Base-by-base conservation (phyloP, 495 filamentous ascomycete species). In the Clavariopsis aquatica region DNA sequence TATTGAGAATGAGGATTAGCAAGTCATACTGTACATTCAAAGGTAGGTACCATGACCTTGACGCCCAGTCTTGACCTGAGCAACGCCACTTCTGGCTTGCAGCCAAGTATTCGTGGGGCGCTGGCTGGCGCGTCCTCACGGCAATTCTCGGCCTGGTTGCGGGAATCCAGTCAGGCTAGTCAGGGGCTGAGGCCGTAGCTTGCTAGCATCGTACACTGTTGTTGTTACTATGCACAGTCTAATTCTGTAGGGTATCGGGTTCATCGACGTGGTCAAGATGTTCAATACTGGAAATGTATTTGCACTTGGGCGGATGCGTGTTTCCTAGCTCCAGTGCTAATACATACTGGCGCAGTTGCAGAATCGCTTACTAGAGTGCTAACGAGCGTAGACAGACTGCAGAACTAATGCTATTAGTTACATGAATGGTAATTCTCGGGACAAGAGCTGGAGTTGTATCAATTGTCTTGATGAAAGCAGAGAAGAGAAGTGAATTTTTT, bases 371-470 rank as follows among this genome's bases (percentile, higher is more conserved):
- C 12, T 6, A 12, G 31, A 34, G 31, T 34, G 31, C 31, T 5
- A 6, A 12, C 49, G 20, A 52, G 12, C 8, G 49, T 23, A 26
- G 6, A 15, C 12, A 26, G 49, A 23, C n/a, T 52, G 12, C 27
- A 5, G 23, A 52, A 8, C 17, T 6, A 26, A 19, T 28, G 9
- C 23, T 17, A 10, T 31, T 13, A 53, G 51, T 8, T 29, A 19
- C 27, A 5, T 28, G 24, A 53, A 27, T 31, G 51, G 51, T 27
- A 53, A 53, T 53, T 53, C 9, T 53, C 51, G 51, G 51, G 51
- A 31, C 2, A 9, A 23, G 1, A 24, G 8, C 1, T 9, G 22
- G 15, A 51, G 47, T 23, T 28, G 47, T 23, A 24, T 51, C 3
- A 22, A 51, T 4, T 24, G 47, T 51, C 12, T 9, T 9, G 47